Evolutionary conservation across 106 monocot species (phyloP).

Genomic region (Platanthera zijinensis): DNA sequence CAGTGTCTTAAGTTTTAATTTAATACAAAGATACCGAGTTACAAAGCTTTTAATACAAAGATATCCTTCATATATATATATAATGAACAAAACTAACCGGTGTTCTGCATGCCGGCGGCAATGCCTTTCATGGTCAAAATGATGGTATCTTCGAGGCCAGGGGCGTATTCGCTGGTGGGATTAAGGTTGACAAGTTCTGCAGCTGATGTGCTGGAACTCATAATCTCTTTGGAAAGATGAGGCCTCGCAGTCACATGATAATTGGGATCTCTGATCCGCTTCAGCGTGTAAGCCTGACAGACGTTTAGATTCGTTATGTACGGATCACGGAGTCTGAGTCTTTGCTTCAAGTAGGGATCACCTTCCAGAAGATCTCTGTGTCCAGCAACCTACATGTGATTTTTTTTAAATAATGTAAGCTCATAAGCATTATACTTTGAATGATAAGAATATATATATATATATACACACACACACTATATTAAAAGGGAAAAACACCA

Average conservation of each 20-base stretch:
- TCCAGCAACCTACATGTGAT: conserved; percentile 33
- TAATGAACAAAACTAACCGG: conserved; percentile 34
- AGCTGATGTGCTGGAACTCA: conserved; percentile 32
- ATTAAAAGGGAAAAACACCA: too few species aligned
- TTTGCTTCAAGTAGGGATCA: conserved; percentile 54
- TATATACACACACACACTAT: too few species aligned
- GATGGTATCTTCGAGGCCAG: conserved; percentile 83
- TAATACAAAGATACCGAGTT: too few species aligned
- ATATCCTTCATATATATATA: background rate
- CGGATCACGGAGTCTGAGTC: conserved; percentile 33
- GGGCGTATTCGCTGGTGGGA: conserved; percentile 78
- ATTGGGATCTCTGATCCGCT: conserved; percentile 37
- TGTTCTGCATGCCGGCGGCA: conserved; percentile 93
- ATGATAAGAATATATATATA: too few species aligned
- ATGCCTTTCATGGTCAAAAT: conserved; percentile 97
- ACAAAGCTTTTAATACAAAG: background rate
- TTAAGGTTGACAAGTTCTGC: conserved; percentile 82
- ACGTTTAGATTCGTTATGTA: conserved; percentile 61
- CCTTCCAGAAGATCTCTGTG: conserved; percentile 54
- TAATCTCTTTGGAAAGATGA: conserved; percentile 34
- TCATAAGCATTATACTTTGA: too few species aligned
- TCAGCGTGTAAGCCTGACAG: conserved; percentile 48
- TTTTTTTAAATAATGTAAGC: background rate
- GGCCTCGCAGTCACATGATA: conserved; percentile 39
- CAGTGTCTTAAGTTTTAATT: too few species aligned